phyloP scores from a whole-genome alignment of 306 rosid species.

The Purshia tridentata region DNA sequence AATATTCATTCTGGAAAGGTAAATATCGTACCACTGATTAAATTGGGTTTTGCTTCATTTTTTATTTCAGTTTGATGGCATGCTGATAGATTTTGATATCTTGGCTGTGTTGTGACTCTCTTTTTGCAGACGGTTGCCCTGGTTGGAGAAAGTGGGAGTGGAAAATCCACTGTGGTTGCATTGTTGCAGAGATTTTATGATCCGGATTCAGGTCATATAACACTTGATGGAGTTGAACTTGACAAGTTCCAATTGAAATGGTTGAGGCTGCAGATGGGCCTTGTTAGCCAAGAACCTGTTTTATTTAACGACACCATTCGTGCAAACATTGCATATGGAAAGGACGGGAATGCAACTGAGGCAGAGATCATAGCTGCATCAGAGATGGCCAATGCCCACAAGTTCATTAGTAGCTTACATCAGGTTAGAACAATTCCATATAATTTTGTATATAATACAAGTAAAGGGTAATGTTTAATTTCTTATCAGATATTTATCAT shows the following conservation, averaged over 20 bases:
- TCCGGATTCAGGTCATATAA: constrained; percentile 77
- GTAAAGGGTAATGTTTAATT: no score
- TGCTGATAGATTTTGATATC: background rate
- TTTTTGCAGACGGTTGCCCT: constrained; percentile 65
- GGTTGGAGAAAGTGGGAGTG: constrained; percentile 96
- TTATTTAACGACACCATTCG: constrained; percentile 78
- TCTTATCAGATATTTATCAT: no score
- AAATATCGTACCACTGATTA: background rate
- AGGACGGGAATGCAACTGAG: constrained; percentile 69
- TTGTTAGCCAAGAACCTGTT: constrained; percentile 84
- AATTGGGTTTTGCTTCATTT: background rate
- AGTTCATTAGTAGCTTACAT: constrained; percentile 65
- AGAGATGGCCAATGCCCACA: constrained; percentile 82
- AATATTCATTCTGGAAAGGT: constrained; percentile 79
- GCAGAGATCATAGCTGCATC: constrained; percentile 70
- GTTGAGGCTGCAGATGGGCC: constrained; percentile 94
- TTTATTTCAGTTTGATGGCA: background rate
- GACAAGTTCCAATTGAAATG: constrained; percentile 57
- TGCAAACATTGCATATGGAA: constrained; percentile 83
- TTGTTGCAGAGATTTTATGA: constrained; percentile 82
- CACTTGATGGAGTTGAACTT: constrained; percentile 71
- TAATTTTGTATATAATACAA: no score
- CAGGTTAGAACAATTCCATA: constrained; percentile 41
- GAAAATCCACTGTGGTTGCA: constrained; percentile 77
- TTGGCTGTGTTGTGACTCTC: background rate